Evolutionary conservation across 805 yeast genomes (phyloP).

Genomic region (Grigorovia transvaalensis): DNA sequence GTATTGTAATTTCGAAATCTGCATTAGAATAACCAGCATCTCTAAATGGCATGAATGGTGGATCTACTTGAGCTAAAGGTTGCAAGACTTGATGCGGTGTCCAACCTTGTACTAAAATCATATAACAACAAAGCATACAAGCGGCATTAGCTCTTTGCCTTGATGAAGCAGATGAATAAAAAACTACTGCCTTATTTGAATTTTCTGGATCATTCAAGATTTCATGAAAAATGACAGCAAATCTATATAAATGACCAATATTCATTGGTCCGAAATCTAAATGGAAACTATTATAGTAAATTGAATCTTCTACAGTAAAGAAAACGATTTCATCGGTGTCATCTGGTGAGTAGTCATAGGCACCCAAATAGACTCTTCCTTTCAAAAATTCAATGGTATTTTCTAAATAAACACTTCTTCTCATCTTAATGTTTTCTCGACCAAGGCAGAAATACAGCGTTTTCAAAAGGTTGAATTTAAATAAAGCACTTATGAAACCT

Average conservation of each 20-base stretch:
- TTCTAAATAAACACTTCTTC: constrained; percentile 25
- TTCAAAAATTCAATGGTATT: constrained; percentile 30
- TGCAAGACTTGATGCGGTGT: constrained; percentile 96
- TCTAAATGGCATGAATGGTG: constrained; percentile 89
- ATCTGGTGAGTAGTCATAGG: constrained; percentile 68
- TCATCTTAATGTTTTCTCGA: constrained; percentile 11
- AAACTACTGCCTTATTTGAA: constrained; percentile 80
- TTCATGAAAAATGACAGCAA: constrained; percentile 90
- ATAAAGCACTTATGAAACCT: neutral
- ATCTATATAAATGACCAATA: constrained; percentile 84
- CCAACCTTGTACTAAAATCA: constrained; percentile 94
- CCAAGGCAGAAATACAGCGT: neutral
- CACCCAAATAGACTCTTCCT: constrained; percentile 79
- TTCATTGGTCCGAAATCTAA: constrained; percentile 95
- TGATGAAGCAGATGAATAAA: constrained; percentile 75
- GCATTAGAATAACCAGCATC: constrained; percentile 97
- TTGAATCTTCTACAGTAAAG: constrained; percentile 85
- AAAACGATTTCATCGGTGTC: constrained; percentile 69
- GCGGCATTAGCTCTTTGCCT: constrained; percentile 88
- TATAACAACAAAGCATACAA: constrained; percentile 84
- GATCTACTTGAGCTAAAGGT: constrained; percentile 83
- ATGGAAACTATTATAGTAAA: constrained; percentile 91
- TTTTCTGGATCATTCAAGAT: constrained; percentile 77
- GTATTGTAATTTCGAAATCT: constrained; percentile 86
- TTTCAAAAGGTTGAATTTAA: neutral